phyloP scores from a whole-genome alignment of 805 yeast species.

The Teunomyces panamensis region DNA sequence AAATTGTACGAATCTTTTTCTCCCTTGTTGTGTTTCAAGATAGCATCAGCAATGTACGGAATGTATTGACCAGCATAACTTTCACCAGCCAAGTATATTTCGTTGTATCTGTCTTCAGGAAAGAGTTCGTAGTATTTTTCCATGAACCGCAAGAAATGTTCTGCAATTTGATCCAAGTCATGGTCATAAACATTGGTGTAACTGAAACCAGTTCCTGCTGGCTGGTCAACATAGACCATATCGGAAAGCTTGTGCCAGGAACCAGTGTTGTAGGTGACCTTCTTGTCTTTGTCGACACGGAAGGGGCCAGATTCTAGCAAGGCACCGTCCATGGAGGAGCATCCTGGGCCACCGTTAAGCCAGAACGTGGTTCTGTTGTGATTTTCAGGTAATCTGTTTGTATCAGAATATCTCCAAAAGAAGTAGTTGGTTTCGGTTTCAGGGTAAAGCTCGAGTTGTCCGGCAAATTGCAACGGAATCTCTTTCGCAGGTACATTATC shows the following conservation, averaged over 20 bases:
- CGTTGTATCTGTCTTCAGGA: slow-evolving; percentile 65
- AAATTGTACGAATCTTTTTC: slow-evolving; percentile 38
- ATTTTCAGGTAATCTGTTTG: slow-evolving; percentile 25
- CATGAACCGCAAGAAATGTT: slow-evolving; percentile 63
- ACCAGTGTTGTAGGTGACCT: slow-evolving; percentile 59
- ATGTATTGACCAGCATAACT: slow-evolving; percentile 97
- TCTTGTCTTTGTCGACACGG: slow-evolving; percentile 46
- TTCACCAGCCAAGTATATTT: slow-evolving; percentile 85
- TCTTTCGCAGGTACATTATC: slow-evolving; percentile 28
- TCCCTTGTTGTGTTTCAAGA: slow-evolving; percentile 45
- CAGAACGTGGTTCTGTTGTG: slow-evolving; percentile 62
- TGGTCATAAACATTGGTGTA: slow-evolving; percentile 52
- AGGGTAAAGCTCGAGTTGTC: slow-evolving; percentile 58
- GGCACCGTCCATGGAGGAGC: slow-evolving; percentile 97
- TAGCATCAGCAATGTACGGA: slow-evolving; percentile 75
- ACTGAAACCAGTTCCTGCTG: slow-evolving; percentile 91
- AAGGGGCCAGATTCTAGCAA: slow-evolving; percentile 90
- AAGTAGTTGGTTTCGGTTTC: slow-evolving; percentile 60
- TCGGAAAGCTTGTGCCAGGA: slow-evolving; percentile 84
- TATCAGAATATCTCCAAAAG: slow-evolving; percentile 69
- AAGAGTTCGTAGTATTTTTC: slow-evolving; percentile 64
- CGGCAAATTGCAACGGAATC: slow-evolving; percentile 59
- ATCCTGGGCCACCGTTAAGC: slow-evolving; percentile 99
- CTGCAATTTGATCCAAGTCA: slow-evolving; percentile 56
- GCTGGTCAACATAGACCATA: slow-evolving; percentile 87